These are phyloP conservation scores for Tetradesmus obliquus DNA, from an alignment of 139 green algal species.

Conservation along the genomic window DNA sequence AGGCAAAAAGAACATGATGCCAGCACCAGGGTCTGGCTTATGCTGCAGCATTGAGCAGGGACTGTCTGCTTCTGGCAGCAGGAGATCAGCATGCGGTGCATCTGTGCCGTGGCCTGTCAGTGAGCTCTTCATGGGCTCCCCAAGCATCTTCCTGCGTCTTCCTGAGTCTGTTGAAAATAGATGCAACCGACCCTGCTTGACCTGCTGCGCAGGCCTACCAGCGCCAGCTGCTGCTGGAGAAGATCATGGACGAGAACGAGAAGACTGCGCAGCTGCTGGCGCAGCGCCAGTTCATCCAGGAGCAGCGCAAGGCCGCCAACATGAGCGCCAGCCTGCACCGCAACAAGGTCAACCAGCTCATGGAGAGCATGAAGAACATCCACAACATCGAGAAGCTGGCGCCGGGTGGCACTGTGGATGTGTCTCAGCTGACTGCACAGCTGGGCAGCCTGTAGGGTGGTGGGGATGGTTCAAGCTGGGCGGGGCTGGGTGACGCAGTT, in stretches of 20 bases:
- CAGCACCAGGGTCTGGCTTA: too few species aligned
- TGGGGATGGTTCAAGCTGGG: too few species aligned
- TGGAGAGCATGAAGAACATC: slow-evolving; percentile 62
- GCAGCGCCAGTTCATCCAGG: slow-evolving; percentile 64
- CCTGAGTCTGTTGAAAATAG: too few species aligned
- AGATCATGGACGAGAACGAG: slow-evolving; percentile 80
- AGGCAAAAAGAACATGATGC: too few species aligned
- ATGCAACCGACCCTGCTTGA: too few species aligned
- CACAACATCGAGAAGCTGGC: slow-evolving; percentile 60
- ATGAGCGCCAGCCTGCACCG: slow-evolving; percentile 77
- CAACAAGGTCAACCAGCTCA: slow-evolving; percentile 51
- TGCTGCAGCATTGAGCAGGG: too few species aligned
- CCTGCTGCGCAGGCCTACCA: slow-evolving; percentile 62
- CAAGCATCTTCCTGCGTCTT: too few species aligned
- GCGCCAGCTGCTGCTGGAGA: slow-evolving; percentile 75
- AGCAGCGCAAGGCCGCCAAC: slow-evolving; percentile 84
- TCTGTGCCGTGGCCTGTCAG: too few species aligned
- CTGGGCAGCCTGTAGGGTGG: neutral
- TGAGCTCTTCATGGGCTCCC: too few species aligned
- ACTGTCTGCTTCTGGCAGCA: too few species aligned
- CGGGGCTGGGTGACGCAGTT: too few species aligned
- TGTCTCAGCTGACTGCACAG: slow-evolving; percentile 16
- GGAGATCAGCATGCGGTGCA: too few species aligned
- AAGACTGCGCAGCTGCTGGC: slow-evolving; percentile 65
- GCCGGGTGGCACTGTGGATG: slow-evolving; percentile 14